Percentiles rank a stretch among this genome's conserved stretches.
phyloP scores from a whole-genome alignment of 495 filamentous ascomycete genomes.

The Podospora conica region DNA sequence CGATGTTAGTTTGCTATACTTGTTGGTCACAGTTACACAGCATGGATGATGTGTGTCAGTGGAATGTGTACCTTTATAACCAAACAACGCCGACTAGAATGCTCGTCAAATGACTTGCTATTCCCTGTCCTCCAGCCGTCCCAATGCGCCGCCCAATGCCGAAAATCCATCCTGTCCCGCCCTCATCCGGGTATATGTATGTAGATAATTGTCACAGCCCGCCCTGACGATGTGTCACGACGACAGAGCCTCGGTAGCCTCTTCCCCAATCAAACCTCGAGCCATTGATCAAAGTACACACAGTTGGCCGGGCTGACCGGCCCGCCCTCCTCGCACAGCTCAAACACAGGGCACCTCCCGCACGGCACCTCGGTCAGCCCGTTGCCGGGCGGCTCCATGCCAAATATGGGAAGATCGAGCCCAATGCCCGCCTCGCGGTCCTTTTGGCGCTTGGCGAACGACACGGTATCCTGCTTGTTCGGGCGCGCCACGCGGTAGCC shows the following conservation, averaged over 20 bases:
- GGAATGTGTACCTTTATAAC: background rate
- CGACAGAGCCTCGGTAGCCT: background rate
- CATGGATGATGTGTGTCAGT: background rate
- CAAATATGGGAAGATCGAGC: constrained; percentile 21
- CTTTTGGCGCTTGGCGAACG: constrained; percentile 28
- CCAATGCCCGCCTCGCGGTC: constrained; percentile 35
- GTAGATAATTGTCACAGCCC: background rate
- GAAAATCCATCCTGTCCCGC: background rate
- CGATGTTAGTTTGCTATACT: background rate
- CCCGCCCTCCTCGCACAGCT: constrained; percentile 80
- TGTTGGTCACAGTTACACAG: background rate
- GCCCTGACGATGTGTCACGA: background rate
- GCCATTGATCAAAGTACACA: constrained; percentile 84
- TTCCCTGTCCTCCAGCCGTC: background rate
- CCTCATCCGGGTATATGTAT: background rate
- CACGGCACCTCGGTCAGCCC: constrained; percentile 86
- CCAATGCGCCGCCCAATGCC: constrained; percentile 1
- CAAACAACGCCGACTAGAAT: background rate
- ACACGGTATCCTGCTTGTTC: constrained; percentile 33
- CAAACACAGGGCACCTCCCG: constrained; percentile 89
- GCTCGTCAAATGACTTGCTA: background rate
- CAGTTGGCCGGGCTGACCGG: constrained; percentile 84
- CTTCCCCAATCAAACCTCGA: constrained; percentile 31
- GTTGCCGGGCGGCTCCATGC: constrained; percentile 39
- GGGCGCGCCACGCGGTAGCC: constrained; percentile 48